Conservation (phyloP, 192 early-diverging fungal genomes). For the Neocallimastix lanati region DNA sequence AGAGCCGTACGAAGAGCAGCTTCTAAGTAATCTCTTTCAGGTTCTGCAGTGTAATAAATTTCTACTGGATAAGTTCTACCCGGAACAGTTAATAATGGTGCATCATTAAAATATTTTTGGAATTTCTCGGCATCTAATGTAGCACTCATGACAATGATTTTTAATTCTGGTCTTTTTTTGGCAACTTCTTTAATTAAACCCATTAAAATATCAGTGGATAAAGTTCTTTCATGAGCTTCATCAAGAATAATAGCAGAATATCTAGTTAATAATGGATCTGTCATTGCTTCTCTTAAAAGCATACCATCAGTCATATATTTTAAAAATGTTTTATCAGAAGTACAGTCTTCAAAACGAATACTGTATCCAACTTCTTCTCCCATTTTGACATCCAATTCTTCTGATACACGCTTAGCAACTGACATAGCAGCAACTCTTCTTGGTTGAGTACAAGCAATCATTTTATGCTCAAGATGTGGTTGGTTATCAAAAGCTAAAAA, state of each 20-base stretch:
- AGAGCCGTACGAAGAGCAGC: conserved; percentile 86
- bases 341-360: conserved; percentile 97
- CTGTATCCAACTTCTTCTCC: conserved; percentile 93
- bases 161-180: conserved; percentile 57
- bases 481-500: conserved; percentile 81
- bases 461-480: conserved; percentile 68
- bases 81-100: conserved; percentile 78
- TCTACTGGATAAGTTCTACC: conserved; percentile 98
- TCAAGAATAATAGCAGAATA: conserved; percentile 95
- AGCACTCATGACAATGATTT: conserved; percentile 91
- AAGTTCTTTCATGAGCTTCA: conserved; percentile 95
- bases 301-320: conserved; percentile 99
- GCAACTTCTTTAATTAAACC: conserved; percentile 80
- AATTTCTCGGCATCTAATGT: conserved; percentile 98
- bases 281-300: conserved; percentile 94
- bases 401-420: conserved; percentile 96
- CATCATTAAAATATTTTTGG: conserved; percentile 93
- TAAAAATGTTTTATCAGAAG: conserved; percentile 59
- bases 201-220: conserved; percentile 96
- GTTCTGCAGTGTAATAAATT: conserved; percentile 90
- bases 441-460: conserved; percentile 97
- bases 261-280: conserved; percentile 61
- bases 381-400: conserved; percentile 81
- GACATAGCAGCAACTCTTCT: conserved; percentile 98
- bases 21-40: conserved; percentile 94